Conservation (phyloP, 1,284 basidiomycete genomes). For the Porogramme epimiltina region DNA sequence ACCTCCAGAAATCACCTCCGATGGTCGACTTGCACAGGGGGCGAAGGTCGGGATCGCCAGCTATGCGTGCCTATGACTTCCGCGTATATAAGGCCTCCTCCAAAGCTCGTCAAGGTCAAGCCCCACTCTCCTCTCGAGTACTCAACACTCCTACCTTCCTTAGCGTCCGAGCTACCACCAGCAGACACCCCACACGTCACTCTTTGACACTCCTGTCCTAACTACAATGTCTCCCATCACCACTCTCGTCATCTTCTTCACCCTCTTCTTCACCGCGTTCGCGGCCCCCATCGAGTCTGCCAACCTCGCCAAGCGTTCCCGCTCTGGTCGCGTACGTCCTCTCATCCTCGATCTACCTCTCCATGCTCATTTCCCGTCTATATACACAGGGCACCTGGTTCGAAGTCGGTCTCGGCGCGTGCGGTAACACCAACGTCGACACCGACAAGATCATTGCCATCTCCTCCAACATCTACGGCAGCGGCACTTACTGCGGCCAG, state of each 20-base stretch:
- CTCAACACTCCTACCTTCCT: no score
- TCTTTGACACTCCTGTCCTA: no score
- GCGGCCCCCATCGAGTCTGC: background rate
- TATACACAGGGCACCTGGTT: constrained; percentile 42
- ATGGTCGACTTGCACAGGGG: no score
- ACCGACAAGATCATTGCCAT: constrained; percentile 39
- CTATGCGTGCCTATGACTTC: no score
- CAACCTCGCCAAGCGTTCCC: constrained; percentile 13
- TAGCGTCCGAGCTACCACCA: no score
- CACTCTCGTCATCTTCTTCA: background rate
- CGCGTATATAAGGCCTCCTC: no score
- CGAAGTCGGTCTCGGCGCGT: constrained; percentile 37
- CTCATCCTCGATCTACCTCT: background rate
- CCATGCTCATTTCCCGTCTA: background rate
- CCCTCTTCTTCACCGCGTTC: background rate
- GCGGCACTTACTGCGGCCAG: constrained; percentile 17
- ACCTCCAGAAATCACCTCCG: no score
- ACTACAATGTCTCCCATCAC: background rate
- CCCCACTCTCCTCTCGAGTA: no score
- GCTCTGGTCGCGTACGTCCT: constrained; percentile 14
- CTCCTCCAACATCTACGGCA: constrained; percentile 17
- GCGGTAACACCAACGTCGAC: constrained; percentile 34
- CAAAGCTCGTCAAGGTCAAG: no score
- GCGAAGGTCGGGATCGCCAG: no score
- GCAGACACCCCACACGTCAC: no score